Percentiles rank a stretch among this genome's conserved stretches.
Conservation (phyloP, 2,329 filamentous ascomycete species). For the Ascochyta clinopodiicola region DNA sequence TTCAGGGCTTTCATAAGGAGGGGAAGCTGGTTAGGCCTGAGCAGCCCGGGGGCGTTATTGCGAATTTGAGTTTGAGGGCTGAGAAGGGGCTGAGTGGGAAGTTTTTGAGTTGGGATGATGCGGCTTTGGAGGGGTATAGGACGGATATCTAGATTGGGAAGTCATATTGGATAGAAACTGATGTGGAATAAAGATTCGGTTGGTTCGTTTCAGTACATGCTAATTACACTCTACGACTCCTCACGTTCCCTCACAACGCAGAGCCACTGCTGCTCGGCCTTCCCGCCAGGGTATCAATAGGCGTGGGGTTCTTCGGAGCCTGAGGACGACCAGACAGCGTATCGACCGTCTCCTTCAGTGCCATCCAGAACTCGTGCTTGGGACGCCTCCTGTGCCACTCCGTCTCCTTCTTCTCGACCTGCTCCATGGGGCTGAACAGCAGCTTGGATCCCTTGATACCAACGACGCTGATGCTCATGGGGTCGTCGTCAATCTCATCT, state of each 20-base stretch:
- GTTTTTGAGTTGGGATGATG: conserved; percentile 64
- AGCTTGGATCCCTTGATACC: conserved; percentile 91
- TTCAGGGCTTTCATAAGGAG: conserved; percentile 71
- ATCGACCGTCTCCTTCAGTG: conserved; percentile 81
- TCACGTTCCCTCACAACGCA: conserved; percentile 1
- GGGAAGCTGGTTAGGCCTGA: conserved; percentile 81
- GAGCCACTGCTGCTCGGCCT: conserved; percentile 22
- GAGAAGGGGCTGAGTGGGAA: conserved; percentile 74
- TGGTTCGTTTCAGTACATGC: background rate
- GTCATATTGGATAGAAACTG: background rate
- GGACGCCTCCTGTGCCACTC: conserved; percentile 93
- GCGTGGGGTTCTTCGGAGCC: conserved; percentile 23
- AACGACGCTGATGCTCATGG: conserved; percentile 79
- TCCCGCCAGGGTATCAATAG: conserved; percentile 31
- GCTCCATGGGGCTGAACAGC: conserved; percentile 82
- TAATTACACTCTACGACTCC: background rate
- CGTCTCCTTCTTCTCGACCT: conserved; percentile 80
- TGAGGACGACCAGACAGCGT: conserved; percentile 70
- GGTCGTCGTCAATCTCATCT: conserved; percentile 74
- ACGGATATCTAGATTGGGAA: conserved; percentile 20
- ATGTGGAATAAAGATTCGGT: background rate
- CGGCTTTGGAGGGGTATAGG: conserved; percentile 32
- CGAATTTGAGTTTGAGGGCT: conserved; percentile 71
- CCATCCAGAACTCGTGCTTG: conserved; percentile 83
- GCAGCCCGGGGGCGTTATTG: conserved; percentile 85